phyloP scores from a whole-genome alignment of 73 alveolate genomes.

The Symbiodinium natans region DNA sequence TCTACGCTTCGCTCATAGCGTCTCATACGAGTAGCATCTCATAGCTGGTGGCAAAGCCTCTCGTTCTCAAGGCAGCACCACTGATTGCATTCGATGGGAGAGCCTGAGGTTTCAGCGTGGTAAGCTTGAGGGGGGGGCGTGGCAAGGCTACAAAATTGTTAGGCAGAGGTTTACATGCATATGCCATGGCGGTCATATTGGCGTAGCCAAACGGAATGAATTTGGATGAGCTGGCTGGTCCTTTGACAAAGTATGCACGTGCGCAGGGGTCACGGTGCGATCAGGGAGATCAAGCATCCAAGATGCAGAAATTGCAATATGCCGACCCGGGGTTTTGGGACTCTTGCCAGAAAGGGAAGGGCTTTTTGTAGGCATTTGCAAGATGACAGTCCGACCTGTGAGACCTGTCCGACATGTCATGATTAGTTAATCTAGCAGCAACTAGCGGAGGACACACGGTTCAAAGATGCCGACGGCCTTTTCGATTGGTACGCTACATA shows the following conservation, averaged over 20 bases:
- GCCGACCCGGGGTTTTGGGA: background rate
- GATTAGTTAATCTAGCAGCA: too few relatives aligned
- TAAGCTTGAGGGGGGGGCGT: too few relatives aligned
- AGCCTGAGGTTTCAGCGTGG: too few relatives aligned
- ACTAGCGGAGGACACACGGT: background rate
- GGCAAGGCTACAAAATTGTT: too few relatives aligned
- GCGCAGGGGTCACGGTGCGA: background rate
- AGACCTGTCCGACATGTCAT: too few relatives aligned
- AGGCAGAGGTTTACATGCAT: too few relatives aligned
- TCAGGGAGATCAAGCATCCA: background rate
- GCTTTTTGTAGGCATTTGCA: too few relatives aligned
- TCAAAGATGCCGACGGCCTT: constrained; percentile 3
- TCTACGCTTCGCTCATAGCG: background rate
- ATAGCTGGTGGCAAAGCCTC: background rate
- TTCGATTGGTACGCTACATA: constrained; percentile 85
- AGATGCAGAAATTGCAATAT: background rate
- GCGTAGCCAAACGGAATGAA: background rate
- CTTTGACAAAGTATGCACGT: background rate
- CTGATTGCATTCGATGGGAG: too few relatives aligned
- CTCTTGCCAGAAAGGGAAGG: background rate
- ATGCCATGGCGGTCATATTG: background rate
- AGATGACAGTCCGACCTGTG: too few relatives aligned
- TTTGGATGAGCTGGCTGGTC: background rate
- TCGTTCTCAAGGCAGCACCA: background rate
- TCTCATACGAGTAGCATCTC: background rate